Base-by-base conservation (phyloP, 2,329 filamentous ascomycete genomes). In the Diaporthe sp. region DNA sequence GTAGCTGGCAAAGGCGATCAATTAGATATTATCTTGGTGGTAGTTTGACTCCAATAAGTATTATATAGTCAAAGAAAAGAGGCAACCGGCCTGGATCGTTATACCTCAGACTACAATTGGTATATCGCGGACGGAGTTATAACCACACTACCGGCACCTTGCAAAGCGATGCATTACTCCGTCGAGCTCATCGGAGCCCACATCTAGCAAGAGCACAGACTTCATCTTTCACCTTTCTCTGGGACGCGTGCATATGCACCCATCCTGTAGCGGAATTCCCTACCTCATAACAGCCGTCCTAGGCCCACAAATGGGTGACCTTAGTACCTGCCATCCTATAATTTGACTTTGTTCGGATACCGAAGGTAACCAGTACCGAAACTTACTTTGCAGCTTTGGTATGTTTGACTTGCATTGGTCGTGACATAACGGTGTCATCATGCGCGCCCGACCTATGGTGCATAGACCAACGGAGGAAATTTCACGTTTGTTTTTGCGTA, bases 81-180 rank as follows among this genome's bases (percentile, higher is more conserved):
- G 44, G 7, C 17, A 6, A 8, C 17, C 44, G 44, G 15, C 44
- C 15, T 6, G 8, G 6, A 46, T 22, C 44, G 19, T 22, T 46
- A 46, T 19, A 51, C 46, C 46, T 51, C 15, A 17, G n/a, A 8
- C 5, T 15, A 31, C 17, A 55, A 10, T 12, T 22, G 3, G 51
- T 17, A 15, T 25, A 39, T 39, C 8, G 22, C 10, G 34, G 34
- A n/a, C 31, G 57, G 57, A 60, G 19, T 39, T 60, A 4, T 17
- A 46, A 5, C 1, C 13, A 55, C 22, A 9, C 31, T 22, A 3
- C 10, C 4, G 12, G 31, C 3, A 25, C 8, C 4, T n/a, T n/a
- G 17, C 19, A n/a, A 60, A n/a, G 57, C 57, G 10, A 60, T 60
- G 25, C 19, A 39, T 39, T 60, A 60, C 57, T 60, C 57, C 57